Evolutionary conservation across 1,139 yeast genomes (phyloP), one percentile per base, ranked within the genome.

Genomic region (Debaryomyces sp.): DNA sequence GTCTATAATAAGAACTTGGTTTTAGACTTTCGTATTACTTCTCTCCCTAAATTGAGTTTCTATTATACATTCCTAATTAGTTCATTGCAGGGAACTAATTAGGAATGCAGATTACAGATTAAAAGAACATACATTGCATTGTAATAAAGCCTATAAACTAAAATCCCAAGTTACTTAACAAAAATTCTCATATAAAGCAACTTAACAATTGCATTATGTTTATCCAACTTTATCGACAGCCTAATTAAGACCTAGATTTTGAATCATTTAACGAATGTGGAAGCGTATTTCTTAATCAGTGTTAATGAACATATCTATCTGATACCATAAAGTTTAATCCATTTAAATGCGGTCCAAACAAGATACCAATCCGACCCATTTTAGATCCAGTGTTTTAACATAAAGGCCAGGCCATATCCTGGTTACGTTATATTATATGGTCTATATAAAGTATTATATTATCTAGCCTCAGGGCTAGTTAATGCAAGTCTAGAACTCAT

Each of bases 31-130:
- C 43, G 43, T 40, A 41, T 17, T 30, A 6, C n/a, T 21, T 30
- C 15, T 32, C 13, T 13, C 13, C 12, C n/a, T 26, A 12, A 41
- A 22, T 30, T 12, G 21, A 22, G 21, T 12, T n/a, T 21, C 30
- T 9, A 27, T 41, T 15, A 22, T 21, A 15, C 17, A 21, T 41
- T 29, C 43, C 43, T 41, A 30, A 29, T 30, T 41, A 41, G 43
- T 35, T 26, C 37, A 4, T 2, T 18, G 15, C 29, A 41, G 2
- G 0, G n/a, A 30, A 21, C 36, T 41, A 41, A 41, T 27, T 21
- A 30, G 43, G 43, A 41, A 30, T 22, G 8, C 29, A 23, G 21
- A 23, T 23, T 36, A 21, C 27, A 36, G 21, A n/a, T n/a, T n/a
- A n/a, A n/a, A n/a, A n/a, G n/a, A 36, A 12, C 5, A 9, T 21